These are phyloP conservation scores for Acrodontium crateriforme DNA, from an alignment of 2,329 filamentous ascomycete genomes.

Conservation along the genomic window DNA sequence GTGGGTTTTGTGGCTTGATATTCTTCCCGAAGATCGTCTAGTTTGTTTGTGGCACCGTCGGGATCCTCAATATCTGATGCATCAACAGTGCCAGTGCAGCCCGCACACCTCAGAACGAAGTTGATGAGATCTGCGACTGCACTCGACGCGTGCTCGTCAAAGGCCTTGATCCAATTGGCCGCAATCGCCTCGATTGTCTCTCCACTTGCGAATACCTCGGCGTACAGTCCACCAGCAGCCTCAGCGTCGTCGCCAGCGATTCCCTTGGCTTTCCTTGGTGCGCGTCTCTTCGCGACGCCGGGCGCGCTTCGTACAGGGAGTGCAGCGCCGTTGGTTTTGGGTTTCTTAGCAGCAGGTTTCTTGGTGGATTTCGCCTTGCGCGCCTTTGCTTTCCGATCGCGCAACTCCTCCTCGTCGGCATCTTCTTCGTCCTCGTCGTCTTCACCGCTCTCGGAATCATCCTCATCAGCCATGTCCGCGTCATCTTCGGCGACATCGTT, in stretches of 20 bases:
- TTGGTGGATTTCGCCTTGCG: conserved; percentile 19
- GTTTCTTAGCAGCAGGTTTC: conserved; percentile 36
- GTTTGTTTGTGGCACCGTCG: conserved; percentile 66
- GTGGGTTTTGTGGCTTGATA: conserved; percentile 61
- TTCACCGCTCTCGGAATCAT: conserved; percentile 24
- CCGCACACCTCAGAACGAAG: conserved; percentile 53
- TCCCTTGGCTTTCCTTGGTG: conserved; percentile 36
- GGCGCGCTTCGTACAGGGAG: conserved; percentile 43
- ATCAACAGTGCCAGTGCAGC: conserved; percentile 66
- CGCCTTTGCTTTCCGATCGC: conserved; percentile 22
- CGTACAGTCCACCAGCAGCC: conserved; percentile 43
- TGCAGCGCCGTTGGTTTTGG: conserved; percentile 40
- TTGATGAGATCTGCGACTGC: conserved; percentile 48
- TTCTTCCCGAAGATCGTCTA: conserved; percentile 75
- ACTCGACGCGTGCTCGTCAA: conserved; percentile 40
- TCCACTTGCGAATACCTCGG: conserved; percentile 45
- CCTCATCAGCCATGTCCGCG: conserved; percentile 22
- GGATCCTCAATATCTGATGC: conserved; percentile 77
- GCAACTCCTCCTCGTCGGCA: conserved; percentile 37
- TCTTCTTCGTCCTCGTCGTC: conserved; percentile 23
- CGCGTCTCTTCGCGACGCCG: conserved; percentile 26
- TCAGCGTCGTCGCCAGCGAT: conserved; percentile 39
- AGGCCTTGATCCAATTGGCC: conserved; percentile 43
- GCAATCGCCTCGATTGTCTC: conserved; percentile 42
- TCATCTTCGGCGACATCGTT: conserved; percentile 22